Percentiles rank a stretch among this genome's conserved stretches.
phyloP scores from a whole-genome alignment of 495 filamentous ascomycete species.

The Extremus antarcticus region DNA sequence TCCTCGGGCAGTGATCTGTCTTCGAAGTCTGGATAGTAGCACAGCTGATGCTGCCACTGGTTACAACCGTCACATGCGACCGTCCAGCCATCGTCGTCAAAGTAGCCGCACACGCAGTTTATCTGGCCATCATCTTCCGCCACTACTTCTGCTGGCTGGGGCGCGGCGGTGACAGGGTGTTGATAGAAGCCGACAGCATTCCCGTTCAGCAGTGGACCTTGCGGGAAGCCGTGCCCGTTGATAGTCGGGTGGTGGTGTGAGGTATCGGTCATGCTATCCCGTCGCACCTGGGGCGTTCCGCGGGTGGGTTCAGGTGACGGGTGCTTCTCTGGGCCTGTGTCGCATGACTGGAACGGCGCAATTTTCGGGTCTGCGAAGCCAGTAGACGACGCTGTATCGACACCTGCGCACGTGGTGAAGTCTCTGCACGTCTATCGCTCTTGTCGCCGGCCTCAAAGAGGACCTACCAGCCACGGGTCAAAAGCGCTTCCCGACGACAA shows the following conservation, averaged over 20 bases:
- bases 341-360: constrained; percentile 18
- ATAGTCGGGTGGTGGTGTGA: constrained; percentile 51
- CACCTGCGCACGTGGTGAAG: neutral
- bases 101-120: constrained; percentile 88
- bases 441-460: neutral
- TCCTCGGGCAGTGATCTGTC: constrained; percentile 60
- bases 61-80: constrained; percentile 93
- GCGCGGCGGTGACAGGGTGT: constrained; percentile 43
- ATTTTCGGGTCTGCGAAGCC: neutral
- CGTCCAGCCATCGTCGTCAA: constrained; percentile 93
- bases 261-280: constrained; percentile 85
- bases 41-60: constrained; percentile 96
- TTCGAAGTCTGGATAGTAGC: constrained; percentile 59
- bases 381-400: neutral
- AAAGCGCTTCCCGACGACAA: neutral
- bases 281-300: constrained; percentile 6
- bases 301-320: constrained; percentile 13
- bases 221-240: constrained; percentile 50
- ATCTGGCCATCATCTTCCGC: constrained; percentile 90
- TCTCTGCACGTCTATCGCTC: neutral
- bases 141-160: constrained; percentile 43
- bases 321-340: constrained; percentile 2
- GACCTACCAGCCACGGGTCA: neutral
- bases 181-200: constrained; percentile 31
- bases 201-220: constrained; percentile 42